Base-by-base conservation (phyloP, 805 yeast genomes). In the Lipomyces yamadae region DNA sequence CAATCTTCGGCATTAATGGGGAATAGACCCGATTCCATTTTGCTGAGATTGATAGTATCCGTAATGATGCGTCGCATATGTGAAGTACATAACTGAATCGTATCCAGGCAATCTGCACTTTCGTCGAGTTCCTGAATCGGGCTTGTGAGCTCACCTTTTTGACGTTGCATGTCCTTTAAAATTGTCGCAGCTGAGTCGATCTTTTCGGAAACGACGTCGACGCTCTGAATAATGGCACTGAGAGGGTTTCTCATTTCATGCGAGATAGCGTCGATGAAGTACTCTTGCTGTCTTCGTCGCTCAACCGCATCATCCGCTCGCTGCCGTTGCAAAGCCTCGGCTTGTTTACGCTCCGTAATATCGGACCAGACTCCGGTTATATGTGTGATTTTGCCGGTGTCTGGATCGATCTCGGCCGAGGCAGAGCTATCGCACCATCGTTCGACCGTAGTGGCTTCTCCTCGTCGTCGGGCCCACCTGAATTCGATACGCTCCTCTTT, bases 241-340 rank as follows among this genome's bases (percentile, higher is more conserved):
- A 95, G 81, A 1, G 99, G 99, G 0, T 98, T 95, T 72, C 98
- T 85, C 76, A 95, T 82, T 79, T 95, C 99, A 76, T 92, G 97
- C 0, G 97, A 91, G 13, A 92, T 92, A 72, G 93, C 91, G 2
- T 97, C 97, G 72, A 92, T 88, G 76, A 92, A 92, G 42, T 69
- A 69, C 39, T 69, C 72, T 24, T 69, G 72, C 55, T 69, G 72
- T 48, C 72, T 60, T n/a, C 64, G 58, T 8, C 69, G 60, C 62
- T 69, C 72, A 4, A 69, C 65, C 1, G 72, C 72, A 3, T 69
- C 72, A 29, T 69, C 72, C 2, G 72, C 72, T 4, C 72, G 63
- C 60, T 68, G 69, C 11, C 68, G 54, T 50, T 69, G 72, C 37
- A 69, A 37, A 13, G 71, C 71, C 45, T 69, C 72, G 29, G 72